Evolutionary conservation across 345 rosid species (phyloP), one percentile per base, ranked within the genome.

Genomic region (Turritis glabra): DNA sequence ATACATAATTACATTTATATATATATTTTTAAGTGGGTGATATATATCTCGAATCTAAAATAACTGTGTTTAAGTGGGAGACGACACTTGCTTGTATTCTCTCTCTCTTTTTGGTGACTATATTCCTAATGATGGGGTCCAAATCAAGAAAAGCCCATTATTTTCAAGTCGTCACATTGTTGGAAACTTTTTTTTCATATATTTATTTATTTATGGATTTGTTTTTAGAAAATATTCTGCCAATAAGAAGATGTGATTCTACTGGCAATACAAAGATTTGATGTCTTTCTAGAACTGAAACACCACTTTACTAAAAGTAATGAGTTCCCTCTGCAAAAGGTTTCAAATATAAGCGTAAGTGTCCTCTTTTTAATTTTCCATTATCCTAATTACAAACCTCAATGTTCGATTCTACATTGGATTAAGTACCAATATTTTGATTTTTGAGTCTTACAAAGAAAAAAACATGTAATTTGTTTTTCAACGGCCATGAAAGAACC

Each of bases 211-310:
- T 54, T 54, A 38, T 47, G 33, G 15, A 75, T 52, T 41, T 52
- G 21, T 52, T 53, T 43, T 9, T 9, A 32, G 5, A 54, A 53
- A 76, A 69, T 76, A 69, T 54, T 63, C 80, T 47, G 29, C 72
- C 72, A 77, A 70, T 63, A 64, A 46, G 52, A 77, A 77, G 71
- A 77, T 70, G 61, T 64, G 76, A 77, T 77, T 77, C 71, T 64
- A 70, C 5, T n/a, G 22, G 76, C 66, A 77, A 77, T 55, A 70
- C 71, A 62, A 63, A 63, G 33, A 77, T 70, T 64, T 77, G 43
- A 76, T 76, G 53, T 76, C 64, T 69, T 54, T 76, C 75, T 62
- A 62, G 43, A n/a, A n/a, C n/a, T n/a, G 40, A 70, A 70, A 55
- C 64, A 25, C 47, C 22, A 22, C 65, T 62, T 69, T n/a, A 26